phyloP scores from a whole-genome alignment of 2,329 filamentous ascomycete genomes.

The Calonectria pteridis region DNA sequence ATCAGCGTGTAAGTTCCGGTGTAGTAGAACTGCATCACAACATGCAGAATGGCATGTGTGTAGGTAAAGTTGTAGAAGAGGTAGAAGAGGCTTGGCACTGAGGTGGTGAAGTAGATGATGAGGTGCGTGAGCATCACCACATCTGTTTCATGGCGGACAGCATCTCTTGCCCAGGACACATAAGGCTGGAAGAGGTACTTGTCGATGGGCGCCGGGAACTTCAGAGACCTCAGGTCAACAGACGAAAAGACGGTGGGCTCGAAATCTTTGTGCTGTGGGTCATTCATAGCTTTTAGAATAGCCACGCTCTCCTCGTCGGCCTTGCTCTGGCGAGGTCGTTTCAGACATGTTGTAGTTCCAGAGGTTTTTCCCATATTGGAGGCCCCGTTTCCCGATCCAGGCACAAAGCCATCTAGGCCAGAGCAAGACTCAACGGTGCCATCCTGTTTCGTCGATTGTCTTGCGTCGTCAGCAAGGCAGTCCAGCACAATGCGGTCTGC shows the following conservation, averaged over 20 bases:
- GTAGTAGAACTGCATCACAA: slow-evolving; percentile 75
- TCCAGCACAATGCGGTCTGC: slow-evolving; percentile 56
- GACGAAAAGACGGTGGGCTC: slow-evolving; percentile 61
- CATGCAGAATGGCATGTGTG: slow-evolving; percentile 75
- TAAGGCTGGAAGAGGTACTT: slow-evolving; percentile 70
- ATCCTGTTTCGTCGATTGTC: slow-evolving; percentile 11
- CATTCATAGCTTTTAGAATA: slow-evolving; percentile 55
- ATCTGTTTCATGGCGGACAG: slow-evolving; percentile 77
- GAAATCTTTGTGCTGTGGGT: slow-evolving; percentile 55
- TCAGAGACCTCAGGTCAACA: slow-evolving; percentile 54
- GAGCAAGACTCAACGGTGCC: slow-evolving; percentile 4
- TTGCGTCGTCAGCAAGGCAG: slow-evolving; percentile 56
- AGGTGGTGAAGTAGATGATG: slow-evolving; percentile 77
- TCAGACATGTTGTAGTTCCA: slow-evolving; percentile 22
- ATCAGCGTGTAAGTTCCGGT: slow-evolving; percentile 82
- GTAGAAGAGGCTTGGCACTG: slow-evolving; percentile 75
- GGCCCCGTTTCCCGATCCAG: slow-evolving; percentile 19
- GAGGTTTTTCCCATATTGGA: neutral
- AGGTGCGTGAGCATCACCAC: slow-evolving; percentile 85
- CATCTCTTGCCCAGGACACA: slow-evolving; percentile 62
- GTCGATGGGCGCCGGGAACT: slow-evolving; percentile 55
- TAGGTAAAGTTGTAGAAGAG: slow-evolving; percentile 77
- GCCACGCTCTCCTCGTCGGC: slow-evolving; percentile 11
- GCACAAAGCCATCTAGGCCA: slow-evolving; percentile 6
- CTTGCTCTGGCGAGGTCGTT: slow-evolving; percentile 1